Evolutionary conservation across 2,329 filamentous ascomycete genomes (phyloP).

Genomic region (Pseudofabraea citricarpa): DNA sequence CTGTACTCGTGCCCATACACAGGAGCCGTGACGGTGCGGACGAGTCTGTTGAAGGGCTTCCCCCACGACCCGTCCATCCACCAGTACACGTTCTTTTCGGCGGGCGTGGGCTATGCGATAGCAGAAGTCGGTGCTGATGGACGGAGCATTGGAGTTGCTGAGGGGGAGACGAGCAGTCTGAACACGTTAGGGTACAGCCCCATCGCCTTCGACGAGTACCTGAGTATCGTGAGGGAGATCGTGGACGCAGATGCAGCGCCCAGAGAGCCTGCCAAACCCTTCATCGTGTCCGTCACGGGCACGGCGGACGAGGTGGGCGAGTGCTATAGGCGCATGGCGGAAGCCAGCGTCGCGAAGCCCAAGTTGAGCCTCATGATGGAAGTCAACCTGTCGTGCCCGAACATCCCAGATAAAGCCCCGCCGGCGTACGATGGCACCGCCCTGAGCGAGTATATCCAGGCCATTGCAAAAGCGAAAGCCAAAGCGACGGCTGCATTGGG

Average conservation of each 20-base stretch:
- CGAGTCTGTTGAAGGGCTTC: constrained; percentile 62
- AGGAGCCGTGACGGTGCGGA: constrained; percentile 72
- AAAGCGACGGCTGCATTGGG: no score
- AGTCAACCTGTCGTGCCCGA: constrained; percentile 75
- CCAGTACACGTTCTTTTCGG: constrained; percentile 62
- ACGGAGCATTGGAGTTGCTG: constrained; percentile 7
- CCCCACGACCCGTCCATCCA: constrained; percentile 54
- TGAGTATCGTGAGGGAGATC: constrained; percentile 49
- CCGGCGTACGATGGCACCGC: constrained; percentile 59
- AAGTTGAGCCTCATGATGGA: constrained; percentile 52
- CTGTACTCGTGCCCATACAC: constrained; percentile 59
- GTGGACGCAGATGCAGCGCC: constrained; percentile 19
- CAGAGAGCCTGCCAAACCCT: constrained; percentile 41
- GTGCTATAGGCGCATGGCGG: constrained; percentile 39
- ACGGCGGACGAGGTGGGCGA: constrained; percentile 47
- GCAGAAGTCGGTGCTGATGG: constrained; percentile 10
- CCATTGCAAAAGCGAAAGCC: constrained; percentile 9
- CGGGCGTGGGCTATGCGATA: constrained; percentile 28
- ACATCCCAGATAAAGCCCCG: constrained; percentile 63
- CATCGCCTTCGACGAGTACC: constrained; percentile 51
- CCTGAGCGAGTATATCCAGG: constrained; percentile 50
- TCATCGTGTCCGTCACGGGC: constrained; percentile 70
- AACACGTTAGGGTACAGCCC: constrained; percentile 77
- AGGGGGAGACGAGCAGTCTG: constrained; percentile 40
- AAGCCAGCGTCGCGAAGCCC: background rate